Percentiles rank a stretch among this genome's conserved stretches.
These are phyloP conservation scores for Gliomastix tumulicola DNA, from an alignment of 2,329 filamentous ascomycete species.

Conservation along the genomic window DNA sequence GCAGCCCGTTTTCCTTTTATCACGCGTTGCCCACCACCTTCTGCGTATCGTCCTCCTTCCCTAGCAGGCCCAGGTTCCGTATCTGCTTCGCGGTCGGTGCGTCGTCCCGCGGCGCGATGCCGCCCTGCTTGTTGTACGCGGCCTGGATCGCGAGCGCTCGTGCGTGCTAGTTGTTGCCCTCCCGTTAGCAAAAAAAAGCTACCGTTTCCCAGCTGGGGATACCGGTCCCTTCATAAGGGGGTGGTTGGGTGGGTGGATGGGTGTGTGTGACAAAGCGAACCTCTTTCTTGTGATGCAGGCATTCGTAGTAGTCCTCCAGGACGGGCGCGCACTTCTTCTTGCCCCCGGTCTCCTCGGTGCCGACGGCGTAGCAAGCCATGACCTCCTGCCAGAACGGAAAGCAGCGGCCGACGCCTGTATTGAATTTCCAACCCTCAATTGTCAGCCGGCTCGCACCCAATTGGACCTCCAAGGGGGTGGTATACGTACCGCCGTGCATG, in stretches of 20 bases:
- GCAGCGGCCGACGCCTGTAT: conserved; percentile 64
- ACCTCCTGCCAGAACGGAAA: conserved; percentile 99
- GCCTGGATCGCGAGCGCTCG: conserved; percentile 73
- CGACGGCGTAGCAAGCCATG: conserved; percentile 95
- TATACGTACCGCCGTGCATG: too few relatives aligned
- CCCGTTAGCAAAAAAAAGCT: not conserved
- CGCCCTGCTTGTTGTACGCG: conserved; percentile 76
- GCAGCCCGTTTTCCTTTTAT: too few relatives aligned
- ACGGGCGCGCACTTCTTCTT: conserved; percentile 81
- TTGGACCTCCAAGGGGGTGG: too few relatives aligned
- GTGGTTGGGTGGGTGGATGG: not conserved
- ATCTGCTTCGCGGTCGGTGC: conserved; percentile 81
- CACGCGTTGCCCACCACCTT: conserved; percentile 39
- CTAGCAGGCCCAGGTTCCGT: conserved; percentile 75
- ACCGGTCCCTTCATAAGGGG: not conserved
- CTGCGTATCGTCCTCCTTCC: conserved; percentile 75
- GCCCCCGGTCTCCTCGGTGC: conserved; percentile 72
- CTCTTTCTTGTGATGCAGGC: conserved; percentile 98
- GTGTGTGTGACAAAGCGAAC: conserved; percentile 43
- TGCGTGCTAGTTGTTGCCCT: conserved; percentile 52
- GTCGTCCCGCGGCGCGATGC: conserved; percentile 69
- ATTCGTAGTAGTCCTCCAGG: conserved; percentile 98
- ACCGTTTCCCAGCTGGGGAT: not conserved
- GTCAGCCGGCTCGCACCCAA: too few relatives aligned
- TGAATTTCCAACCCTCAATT: too few relatives aligned